Percentiles rank a stretch among this genome's conserved stretches.
Evolutionary conservation across 257 asterid genomes (phyloP).

Genomic region (Coffea canephora): DNA sequence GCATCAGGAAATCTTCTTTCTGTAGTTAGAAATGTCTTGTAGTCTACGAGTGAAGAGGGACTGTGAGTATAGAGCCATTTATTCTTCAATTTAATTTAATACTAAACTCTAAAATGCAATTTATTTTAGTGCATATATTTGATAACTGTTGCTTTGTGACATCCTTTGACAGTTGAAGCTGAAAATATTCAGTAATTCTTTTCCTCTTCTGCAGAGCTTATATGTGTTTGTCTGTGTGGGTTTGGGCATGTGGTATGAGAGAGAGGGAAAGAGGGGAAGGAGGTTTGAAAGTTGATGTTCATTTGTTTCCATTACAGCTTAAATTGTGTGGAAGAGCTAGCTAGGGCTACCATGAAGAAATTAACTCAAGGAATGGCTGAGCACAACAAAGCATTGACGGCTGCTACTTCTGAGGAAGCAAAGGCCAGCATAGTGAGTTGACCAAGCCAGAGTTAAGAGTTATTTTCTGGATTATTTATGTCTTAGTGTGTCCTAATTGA

Average conservation of each 20-base stretch:
- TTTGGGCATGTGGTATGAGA: not conserved
- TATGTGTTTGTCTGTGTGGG: not conserved
- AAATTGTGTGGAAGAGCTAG: constrained; percentile 75
- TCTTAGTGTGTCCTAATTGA: constrained; percentile 9
- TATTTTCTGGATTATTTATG: constrained; percentile 12
- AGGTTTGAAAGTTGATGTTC: not conserved
- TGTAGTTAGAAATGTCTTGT: not conserved
- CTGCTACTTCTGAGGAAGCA: constrained; percentile 79
- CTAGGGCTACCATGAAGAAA: constrained; percentile 68
- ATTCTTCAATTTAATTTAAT: not conserved
- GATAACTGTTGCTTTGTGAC: not conserved
- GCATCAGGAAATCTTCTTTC: not conserved
- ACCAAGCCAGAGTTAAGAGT: constrained; percentile 2
- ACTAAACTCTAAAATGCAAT: too few species aligned
- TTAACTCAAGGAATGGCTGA: constrained; percentile 76
- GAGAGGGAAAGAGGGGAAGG: not conserved
- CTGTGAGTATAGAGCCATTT: not conserved
- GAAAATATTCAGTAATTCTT: too few species aligned
- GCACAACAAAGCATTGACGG: constrained; percentile 54
- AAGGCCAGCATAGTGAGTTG: constrained; percentile 73
- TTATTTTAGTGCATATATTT: too few species aligned
- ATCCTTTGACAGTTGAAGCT: not conserved
- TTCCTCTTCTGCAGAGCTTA: not conserved
- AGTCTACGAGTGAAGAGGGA: not conserved
- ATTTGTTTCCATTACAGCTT: constrained; percentile 43